Evolutionary conservation across 2,329 filamentous ascomycete genomes (phyloP).

Genomic region (Reticulascus tulasneorum): DNA sequence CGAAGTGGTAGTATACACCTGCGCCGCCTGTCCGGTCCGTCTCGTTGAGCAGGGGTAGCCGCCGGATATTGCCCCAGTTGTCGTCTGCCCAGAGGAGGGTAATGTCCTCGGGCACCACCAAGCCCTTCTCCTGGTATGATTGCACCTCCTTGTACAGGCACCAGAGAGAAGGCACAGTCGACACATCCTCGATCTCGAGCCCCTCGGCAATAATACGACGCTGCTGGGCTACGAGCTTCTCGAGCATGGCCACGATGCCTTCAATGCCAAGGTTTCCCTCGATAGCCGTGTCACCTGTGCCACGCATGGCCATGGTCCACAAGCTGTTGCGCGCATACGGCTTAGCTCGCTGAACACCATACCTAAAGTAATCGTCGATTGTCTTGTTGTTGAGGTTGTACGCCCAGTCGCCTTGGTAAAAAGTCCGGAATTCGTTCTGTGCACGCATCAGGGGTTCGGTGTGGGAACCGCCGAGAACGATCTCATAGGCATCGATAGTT

Average conservation of each 20-base stretch:
- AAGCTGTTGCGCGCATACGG: conserved; percentile 61
- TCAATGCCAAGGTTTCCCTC: conserved; percentile 45
- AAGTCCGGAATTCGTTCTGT: conserved; percentile 51
- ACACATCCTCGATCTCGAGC: conserved; percentile 43
- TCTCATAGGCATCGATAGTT: conserved; percentile 67
- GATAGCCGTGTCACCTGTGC: conserved; percentile 62
- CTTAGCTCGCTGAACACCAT: conserved; percentile 61
- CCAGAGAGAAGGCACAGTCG: conserved; percentile 64
- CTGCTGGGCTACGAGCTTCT: conserved; percentile 58
- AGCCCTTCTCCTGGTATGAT: conserved; percentile 61
- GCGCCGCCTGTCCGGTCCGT: conserved; percentile 56
- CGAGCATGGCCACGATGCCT: conserved; percentile 55
- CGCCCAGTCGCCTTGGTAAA: conserved; percentile 60
- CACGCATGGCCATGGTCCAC: conserved; percentile 68
- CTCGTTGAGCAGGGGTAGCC: conserved; percentile 58
- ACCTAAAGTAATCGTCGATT: conserved; percentile 64
- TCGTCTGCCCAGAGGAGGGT: conserved; percentile 68
- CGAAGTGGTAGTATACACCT: conserved; percentile 62
- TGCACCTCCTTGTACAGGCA: conserved; percentile 73
- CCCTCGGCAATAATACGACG: conserved; percentile 54
- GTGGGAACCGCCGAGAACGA: conserved; percentile 70
- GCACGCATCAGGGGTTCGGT: conserved; percentile 67
- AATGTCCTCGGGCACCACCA: conserved; percentile 58
- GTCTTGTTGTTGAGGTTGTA: conserved; percentile 67
- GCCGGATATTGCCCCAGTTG: conserved; percentile 63